Evolutionary conservation across 495 filamentous ascomycete genomes (phyloP).

Genomic region (Pseudoneurospora amorphoporcata): DNA sequence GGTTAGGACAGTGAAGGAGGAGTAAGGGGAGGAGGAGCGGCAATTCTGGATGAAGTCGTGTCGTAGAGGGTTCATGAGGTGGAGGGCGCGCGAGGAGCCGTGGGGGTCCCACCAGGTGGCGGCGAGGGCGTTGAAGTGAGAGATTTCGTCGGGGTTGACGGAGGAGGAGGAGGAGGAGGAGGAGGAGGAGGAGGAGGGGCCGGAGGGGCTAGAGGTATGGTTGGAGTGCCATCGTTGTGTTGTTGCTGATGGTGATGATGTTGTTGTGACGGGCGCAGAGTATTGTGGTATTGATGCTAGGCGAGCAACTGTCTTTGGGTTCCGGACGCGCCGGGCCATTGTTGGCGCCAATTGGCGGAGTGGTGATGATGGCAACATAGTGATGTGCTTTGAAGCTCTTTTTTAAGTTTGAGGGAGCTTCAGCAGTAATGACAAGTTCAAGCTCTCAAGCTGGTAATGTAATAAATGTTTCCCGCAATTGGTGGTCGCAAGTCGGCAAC

Average conservation of each 20-base stretch:
- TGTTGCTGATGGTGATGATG: not conserved
- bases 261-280: not conserved
- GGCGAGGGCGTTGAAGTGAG: constrained; percentile 89
- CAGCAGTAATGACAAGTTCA: not conserved
- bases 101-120: constrained; percentile 96
- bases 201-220: not conserved
- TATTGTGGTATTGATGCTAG: not conserved
- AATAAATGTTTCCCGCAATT: not conserved
- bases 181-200: constrained; percentile 30
- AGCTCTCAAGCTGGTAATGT: not conserved
- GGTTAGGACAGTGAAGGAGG: not conserved
- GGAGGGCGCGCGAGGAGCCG: constrained; percentile 81
- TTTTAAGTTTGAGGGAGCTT: not conserved
- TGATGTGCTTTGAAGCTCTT: not conserved
- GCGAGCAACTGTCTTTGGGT: not conserved
- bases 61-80: constrained; percentile 95
- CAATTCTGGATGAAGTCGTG: constrained; percentile 82
- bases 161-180: constrained; percentile 42
- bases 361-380: not conserved
- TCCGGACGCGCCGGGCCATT: constrained; percentile 1
- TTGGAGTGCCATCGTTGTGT: not conserved
- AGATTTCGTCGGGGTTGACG: constrained; percentile 77
- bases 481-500: not conserved
- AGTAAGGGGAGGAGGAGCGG: constrained; percentile 31
- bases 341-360: constrained; percentile 3